These are phyloP conservation scores for Penicillium nucicola DNA, from an alignment of 495 filamentous ascomycete genomes.

Conservation along the genomic window DNA sequence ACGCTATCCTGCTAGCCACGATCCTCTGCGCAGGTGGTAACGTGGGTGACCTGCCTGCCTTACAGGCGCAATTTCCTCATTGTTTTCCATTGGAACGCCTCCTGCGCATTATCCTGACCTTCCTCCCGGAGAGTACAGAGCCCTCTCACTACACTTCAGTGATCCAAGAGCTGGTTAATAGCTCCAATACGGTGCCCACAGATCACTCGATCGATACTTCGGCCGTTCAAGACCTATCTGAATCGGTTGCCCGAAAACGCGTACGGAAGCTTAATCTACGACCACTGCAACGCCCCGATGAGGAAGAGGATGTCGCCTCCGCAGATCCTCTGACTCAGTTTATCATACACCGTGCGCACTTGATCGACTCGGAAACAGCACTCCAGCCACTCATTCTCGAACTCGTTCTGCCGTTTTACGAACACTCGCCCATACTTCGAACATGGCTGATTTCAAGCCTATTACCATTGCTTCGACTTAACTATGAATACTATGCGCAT, in stretches of 20 bases:
- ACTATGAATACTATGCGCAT: conserved; percentile 76
- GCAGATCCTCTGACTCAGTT: conserved; percentile 65
- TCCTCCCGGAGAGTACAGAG: conserved; percentile 72
- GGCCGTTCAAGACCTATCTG: conserved; percentile 58
- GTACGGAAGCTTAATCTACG: conserved; percentile 68
- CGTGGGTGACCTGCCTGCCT: conserved; percentile 56
- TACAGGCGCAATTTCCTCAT: conserved; percentile 57
- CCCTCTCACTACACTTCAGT: conserved; percentile 62
- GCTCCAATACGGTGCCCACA: conserved; percentile 27
- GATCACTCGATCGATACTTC: conserved; percentile 51
- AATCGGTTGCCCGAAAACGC: conserved; percentile 63
- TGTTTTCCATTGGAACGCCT: conserved; percentile 64
- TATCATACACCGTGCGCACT: conserved; percentile 69
- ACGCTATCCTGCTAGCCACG: conserved; percentile 48
- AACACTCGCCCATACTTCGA: conserved; percentile 61
- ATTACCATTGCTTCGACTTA: conserved; percentile 74
- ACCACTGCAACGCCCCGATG: conserved; percentile 51
- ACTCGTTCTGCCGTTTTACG: conserved; percentile 72
- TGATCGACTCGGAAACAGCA: conserved; percentile 76
- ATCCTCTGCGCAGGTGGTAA: conserved; percentile 49
- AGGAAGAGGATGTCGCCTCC: conserved; percentile 38
- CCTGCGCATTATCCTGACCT: conserved; percentile 79
- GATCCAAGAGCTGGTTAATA: conserved; percentile 52
- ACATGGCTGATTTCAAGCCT: conserved; percentile 76
- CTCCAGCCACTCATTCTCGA: conserved; percentile 68